Conservation (phyloP, 768 basidiomycete genomes). For the Leucocoprinus birnbaumii region DNA sequence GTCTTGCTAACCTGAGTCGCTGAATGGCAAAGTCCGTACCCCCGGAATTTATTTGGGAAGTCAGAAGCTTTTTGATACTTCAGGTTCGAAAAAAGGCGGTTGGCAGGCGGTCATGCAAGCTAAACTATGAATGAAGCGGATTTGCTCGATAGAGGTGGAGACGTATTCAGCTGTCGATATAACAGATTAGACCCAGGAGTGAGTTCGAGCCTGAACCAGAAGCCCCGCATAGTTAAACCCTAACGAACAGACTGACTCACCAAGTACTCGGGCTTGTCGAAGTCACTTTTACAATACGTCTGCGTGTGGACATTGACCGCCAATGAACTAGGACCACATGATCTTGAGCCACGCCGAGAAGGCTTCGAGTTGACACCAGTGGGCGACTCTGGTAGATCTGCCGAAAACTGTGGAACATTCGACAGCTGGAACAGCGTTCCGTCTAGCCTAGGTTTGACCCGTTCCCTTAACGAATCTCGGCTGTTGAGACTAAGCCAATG, state of each 20-base stretch:
- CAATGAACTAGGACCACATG: constrained; percentile 12
- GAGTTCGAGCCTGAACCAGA: neutral
- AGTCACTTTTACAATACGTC: constrained; percentile 29
- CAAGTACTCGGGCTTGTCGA: constrained; percentile 20
- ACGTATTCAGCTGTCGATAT: too few relatives aligned
- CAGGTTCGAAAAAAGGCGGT: neutral
- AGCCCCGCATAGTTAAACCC: neutral
- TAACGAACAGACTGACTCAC: constrained; percentile 8
- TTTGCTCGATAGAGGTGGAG: neutral
- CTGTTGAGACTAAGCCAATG: constrained; percentile 38
- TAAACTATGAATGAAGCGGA: neutral
- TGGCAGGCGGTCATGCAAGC: constrained; percentile 1
- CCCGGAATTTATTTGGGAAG: too few relatives aligned
- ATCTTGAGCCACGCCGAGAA: constrained; percentile 10
- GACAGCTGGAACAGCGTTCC: constrained; percentile 32
- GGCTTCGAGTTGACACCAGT: constrained; percentile 14
- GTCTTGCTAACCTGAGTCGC: neutral
- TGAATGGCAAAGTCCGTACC: neutral
- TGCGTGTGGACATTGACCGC: constrained; percentile 32
- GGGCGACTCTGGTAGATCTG: constrained; percentile 14
- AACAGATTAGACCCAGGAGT: neutral
- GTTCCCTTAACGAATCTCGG: constrained; percentile 42
- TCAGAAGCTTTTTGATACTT: neutral
- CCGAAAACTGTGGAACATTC: constrained; percentile 22
- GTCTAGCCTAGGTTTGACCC: constrained; percentile 24